These are phyloP conservation scores for Trichosanthes cucumerina DNA, from an alignment of 306 rosid genomes.

Conservation along the genomic window DNA sequence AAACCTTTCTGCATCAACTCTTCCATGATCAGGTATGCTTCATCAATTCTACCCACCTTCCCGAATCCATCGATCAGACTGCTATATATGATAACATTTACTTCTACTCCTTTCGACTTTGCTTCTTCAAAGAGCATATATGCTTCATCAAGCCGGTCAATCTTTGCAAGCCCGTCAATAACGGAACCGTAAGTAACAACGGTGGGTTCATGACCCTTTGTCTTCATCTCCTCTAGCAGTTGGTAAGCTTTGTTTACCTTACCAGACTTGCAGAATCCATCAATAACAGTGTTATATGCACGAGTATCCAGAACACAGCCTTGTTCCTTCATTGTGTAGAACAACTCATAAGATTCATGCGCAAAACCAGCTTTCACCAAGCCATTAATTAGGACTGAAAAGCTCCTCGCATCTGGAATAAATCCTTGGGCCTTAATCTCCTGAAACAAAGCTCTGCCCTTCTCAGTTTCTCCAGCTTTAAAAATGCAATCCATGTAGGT, in stretches of 20 bases:
- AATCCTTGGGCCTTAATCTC: conserved; percentile 63
- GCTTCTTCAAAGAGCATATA: conserved; percentile 97
- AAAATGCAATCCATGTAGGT: conserved; percentile 89
- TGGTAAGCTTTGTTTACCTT: conserved; percentile 89
- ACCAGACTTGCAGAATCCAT: conserved; percentile 86
- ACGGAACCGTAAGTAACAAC: conserved; percentile 87
- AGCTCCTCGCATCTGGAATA: conserved; percentile 64
- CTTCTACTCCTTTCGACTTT: conserved; percentile 57
- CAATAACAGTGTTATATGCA: conserved; percentile 70
- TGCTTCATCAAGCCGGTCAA: conserved; percentile 92
- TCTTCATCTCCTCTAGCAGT: conserved; percentile 83
- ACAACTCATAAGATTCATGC: conserved; percentile 59
- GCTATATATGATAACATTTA: conserved; percentile 64
- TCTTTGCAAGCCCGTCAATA: conserved; percentile 84
- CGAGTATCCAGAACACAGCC: conserved; percentile 71
- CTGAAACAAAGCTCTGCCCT: conserved; percentile 73
- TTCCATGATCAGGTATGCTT: conserved; percentile 83
- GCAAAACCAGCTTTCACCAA: conserved; percentile 85
- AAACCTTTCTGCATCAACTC: conserved; percentile 85
- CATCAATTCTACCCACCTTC: conserved; percentile 93
- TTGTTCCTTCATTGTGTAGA: conserved; percentile 75
- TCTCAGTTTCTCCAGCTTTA: conserved; percentile 74
- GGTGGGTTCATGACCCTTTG: conserved; percentile 71
- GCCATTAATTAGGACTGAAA: conserved; percentile 79
- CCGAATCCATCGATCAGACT: conserved; percentile 93